Evolutionary conservation across 2,329 filamentous ascomycete genomes (phyloP).

Genomic region (Calonectria crousiana): DNA sequence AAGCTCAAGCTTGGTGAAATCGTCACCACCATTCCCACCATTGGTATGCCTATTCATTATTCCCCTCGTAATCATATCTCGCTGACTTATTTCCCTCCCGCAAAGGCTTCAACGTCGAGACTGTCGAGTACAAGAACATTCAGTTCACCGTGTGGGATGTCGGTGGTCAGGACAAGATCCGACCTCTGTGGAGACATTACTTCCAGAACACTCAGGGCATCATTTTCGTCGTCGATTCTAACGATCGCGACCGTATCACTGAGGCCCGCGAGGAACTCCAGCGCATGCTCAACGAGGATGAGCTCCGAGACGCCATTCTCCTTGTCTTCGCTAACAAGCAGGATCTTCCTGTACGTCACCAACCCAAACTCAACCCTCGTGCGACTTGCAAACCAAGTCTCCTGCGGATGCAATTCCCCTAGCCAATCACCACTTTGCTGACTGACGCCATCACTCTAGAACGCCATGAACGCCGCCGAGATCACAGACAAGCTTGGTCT

Average conservation of each 20-base stretch:
- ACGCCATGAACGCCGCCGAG: constrained; percentile 99
- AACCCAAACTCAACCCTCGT: constrained; percentile 27
- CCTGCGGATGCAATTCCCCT: constrained; percentile 4
- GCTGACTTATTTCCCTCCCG: constrained; percentile 38
- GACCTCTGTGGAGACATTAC: constrained; percentile 99
- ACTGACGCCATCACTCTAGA: constrained; percentile 65
- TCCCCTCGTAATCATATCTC: neutral
- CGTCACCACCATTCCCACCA: constrained; percentile 98
- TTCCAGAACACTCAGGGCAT: constrained; percentile 99
- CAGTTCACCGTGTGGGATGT: constrained; percentile 99
- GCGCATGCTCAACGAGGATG: constrained; percentile 98
- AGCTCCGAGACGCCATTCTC: constrained; percentile 96
- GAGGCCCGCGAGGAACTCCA: constrained; percentile 97
- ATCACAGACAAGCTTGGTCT: constrained; percentile 99
- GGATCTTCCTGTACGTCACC: constrained; percentile 88
- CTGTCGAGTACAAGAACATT: constrained; percentile 99
- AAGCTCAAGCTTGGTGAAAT: constrained; percentile 99
- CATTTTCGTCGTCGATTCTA: constrained; percentile 99
- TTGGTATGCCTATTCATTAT: constrained; percentile 69
- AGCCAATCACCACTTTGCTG: constrained; percentile 14
- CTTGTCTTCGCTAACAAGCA: constrained; percentile 99
- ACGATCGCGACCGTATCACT: constrained; percentile 97
- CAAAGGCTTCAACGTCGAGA: constrained; percentile 98
- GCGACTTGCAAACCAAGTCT: constrained; percentile 11
- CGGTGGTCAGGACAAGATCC: constrained; percentile 99